Base-by-base conservation (phyloP, 2,329 filamentous ascomycete genomes). In the Cladosporium austrohemisphaericum region DNA sequence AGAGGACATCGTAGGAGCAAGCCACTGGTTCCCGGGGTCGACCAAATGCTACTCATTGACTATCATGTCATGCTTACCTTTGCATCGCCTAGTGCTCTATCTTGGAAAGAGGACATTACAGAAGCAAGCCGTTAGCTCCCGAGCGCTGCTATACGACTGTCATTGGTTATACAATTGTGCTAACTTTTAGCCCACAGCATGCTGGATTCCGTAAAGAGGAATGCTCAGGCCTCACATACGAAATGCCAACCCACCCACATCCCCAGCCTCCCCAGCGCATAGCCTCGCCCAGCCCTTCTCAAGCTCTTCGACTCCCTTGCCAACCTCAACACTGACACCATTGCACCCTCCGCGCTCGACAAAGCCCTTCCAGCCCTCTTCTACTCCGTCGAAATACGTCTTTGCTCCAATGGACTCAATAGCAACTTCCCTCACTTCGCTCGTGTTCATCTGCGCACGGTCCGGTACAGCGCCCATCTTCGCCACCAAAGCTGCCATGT, bases 391-490 rank as follows among this genome's bases (percentile, higher is more conserved):
- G n/a, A 53, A 57, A 35, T 53, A 55, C 20, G 16, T 47, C 29
- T 48, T 26, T 11, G 49, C 50, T 1, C 56, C 55, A 2, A 53
- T 29, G 0, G 14, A 6, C 11, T 41, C 48, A 2, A 55, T 16
- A 1, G 46, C 47, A 18, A 23, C 41, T 10, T 57, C 56, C n/a
- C 41, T 25, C 9, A 56, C 44, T 2, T 49, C 43, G 3, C 50
- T 51, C 3, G 53, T 55, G 20, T 57, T 57, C 56, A 58, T 58
- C 45, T 57, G 56, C 11, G 48, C 36, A 1, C 57, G 29, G 22
- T 54, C 45, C 10, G 44, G 23, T 26, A 55, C 26, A 3, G 25
- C 31, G 4, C 31, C 37, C 10, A 37, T 26, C 13, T 26, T 41
- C 26, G 44, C 13, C 6, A 45, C 11, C 20, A 41, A 16, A 3